Percentiles rank a stretch among this genome's conserved stretches.
phyloP scores from a whole-genome alignment of 371 early-diverging fungal genomes.

The Mucor plumbeus region DNA sequence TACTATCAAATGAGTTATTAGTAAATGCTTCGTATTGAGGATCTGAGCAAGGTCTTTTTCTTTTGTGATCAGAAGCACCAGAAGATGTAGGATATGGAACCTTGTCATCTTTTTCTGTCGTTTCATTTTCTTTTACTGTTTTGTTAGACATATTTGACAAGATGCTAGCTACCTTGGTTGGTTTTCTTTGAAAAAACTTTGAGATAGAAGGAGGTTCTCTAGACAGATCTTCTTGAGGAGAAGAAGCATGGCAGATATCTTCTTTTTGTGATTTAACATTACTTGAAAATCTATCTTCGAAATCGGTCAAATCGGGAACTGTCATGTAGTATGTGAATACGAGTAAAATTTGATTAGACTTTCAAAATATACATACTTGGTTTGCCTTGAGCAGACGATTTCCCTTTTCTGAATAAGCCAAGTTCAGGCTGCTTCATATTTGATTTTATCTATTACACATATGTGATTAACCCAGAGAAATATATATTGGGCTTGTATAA shows the following conservation, averaged over 20 bases:
- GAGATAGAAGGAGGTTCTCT: conserved; percentile 3
- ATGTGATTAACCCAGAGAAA: not conserved
- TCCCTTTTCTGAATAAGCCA: conserved; percentile 44
- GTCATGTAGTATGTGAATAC: not conserved
- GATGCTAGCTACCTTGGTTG: not conserved
- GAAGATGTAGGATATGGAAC: not conserved
- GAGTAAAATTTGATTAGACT: not conserved
- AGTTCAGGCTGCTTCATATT: conserved; percentile 6
- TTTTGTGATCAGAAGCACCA: not conserved
- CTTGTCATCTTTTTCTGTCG: not conserved
- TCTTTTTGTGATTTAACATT: not conserved
- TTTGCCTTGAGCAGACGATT: conserved; percentile 38
- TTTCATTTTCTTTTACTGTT: not conserved
- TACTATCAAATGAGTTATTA: not conserved
- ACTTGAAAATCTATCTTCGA: no score
- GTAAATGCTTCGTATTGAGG: not conserved
- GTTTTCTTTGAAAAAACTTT: not conserved
- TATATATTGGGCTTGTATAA: not conserved
- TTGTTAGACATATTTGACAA: no score
- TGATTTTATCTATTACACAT: not conserved
- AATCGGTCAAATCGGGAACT: not conserved
- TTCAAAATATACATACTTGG: conserved; percentile 7
- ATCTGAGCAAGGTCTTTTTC: not conserved
- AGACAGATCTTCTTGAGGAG: not conserved
- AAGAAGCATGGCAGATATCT: not conserved